These are phyloP conservation scores for Penicillium coprophilum DNA, from an alignment of 495 filamentous ascomycete genomes.

Conservation along the genomic window DNA sequence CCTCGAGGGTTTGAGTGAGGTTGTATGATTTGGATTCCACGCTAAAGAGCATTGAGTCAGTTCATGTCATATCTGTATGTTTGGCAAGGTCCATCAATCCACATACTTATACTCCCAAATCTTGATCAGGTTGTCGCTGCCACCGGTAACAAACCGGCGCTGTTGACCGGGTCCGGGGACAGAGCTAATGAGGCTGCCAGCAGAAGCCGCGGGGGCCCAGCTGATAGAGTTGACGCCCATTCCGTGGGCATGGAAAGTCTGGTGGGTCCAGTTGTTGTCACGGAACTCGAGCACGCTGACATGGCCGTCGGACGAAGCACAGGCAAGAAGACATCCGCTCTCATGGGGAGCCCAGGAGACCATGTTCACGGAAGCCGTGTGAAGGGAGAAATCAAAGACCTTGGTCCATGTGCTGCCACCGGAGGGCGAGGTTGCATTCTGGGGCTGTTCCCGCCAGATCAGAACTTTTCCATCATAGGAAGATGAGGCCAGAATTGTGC, in stretches of 20 bases:
- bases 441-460: conserved; percentile 89
- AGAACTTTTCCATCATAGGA: conserved; percentile 97
- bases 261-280: conserved; percentile 82
- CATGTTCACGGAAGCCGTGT: conserved; percentile 94
- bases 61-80: background rate
- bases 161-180: conserved; percentile 60
- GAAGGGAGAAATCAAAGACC: conserved; percentile 85
- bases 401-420: conserved; percentile 65
- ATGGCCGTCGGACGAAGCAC: conserved; percentile 88
- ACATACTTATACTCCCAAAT: conserved; percentile 73
- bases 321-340: conserved; percentile 89
- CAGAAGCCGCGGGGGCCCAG: conserved; percentile 82
- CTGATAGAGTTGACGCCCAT: conserved; percentile 92
- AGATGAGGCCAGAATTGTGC: conserved; percentile 92
- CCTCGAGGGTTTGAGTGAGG: conserved; percentile 57
- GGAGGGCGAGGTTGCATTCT: conserved; percentile 43
- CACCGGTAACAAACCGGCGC: conserved; percentile 87
- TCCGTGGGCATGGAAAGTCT: conserved; percentile 87
- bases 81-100: background rate
- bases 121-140: conserved; percentile 88
- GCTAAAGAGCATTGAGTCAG: conserved; percentile 31
- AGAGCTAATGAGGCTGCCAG: conserved; percentile 76
- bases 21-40: conserved; percentile 55
- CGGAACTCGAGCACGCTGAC: conserved; percentile 94
- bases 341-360: conserved; percentile 97